Evolutionary conservation across 768 basidiomycete species (phyloP), one percentile per base, ranked within the genome.

Genomic region (Trametopsis cervina): DNA sequence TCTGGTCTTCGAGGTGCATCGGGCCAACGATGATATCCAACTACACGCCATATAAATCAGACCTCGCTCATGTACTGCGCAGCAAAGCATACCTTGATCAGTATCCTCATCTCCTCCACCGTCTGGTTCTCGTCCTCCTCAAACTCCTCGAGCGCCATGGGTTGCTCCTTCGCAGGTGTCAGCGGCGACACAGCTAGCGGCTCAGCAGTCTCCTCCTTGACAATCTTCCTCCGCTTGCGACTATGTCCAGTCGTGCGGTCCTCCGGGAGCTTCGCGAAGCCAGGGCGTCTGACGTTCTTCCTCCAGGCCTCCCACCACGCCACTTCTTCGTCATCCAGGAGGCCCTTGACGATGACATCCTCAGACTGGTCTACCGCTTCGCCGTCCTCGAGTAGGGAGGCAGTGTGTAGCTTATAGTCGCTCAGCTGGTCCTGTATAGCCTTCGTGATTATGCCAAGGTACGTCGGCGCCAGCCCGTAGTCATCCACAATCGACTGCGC

Each of bases 11-110:
- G 20, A 99, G 76, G 64, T 94, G 93, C 70, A 93, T 80, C 5
- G 85, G 81, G 20, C 91, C 95, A 47, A 94, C 85, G 46, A 92
- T 89, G 66, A 98, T 91, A 66, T 98, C 95, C 53, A 99, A 78
- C 93, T 97, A 60, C 44, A 17, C 27, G 46, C 27, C n/a, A 13
- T 12, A 25, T 24, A 36, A 49, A 33, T 7, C 5, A 10, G 25
- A 4, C 12, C 17, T 10, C 21, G 44, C 50, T 20, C 36, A 13
- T 15, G 27, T 7, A 22, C 23, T 25, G 15, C 4, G 40, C 3
- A 22, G 6, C 25, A 21, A 1, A 22, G 65, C 79, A 20, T 51
- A 96, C 93, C 80, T 89, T 93, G 69, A 99, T 83, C 48, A 91
- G 60, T 54, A 99, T 89, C 46, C 96, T 73, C 76, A 96, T 80